phyloP scores from a whole-genome alignment of 352 stramenopile species.

The Phytophthora sp. region DNA sequence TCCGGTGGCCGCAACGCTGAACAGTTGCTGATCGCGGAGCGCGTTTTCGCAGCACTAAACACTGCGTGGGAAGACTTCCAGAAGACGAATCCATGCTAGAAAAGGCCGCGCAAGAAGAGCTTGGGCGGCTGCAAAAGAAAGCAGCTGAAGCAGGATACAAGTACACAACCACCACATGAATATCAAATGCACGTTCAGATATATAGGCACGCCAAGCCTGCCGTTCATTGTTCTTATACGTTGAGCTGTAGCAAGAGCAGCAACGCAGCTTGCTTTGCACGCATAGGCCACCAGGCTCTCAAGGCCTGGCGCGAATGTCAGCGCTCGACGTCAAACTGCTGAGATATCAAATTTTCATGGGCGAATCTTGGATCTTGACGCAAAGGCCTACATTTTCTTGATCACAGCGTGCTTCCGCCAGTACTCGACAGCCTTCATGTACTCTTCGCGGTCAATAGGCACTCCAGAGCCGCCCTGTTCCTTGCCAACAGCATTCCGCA shows the following conservation, averaged over 20 bases:
- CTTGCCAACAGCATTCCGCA: conserved; percentile 98
- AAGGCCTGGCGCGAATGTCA: conserved; percentile 27
- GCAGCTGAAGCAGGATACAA: conserved; percentile 27
- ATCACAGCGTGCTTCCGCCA: conserved; percentile 88
- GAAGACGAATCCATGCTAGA: conserved; percentile 74
- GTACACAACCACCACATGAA: conserved; percentile 40
- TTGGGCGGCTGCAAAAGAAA: conserved; percentile 10
- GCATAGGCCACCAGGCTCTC: conserved; percentile 1
- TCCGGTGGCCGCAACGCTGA: conserved; percentile 83
- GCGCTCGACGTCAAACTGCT: conserved; percentile 21
- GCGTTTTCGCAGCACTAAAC: conserved; percentile 91
- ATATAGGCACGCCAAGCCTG: conserved; percentile 32
- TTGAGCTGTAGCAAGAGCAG: conserved; percentile 17
- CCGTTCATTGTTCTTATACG: conserved; percentile 27
- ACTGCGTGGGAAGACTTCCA: conserved; percentile 90
- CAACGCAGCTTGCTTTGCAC: conserved; percentile 3
- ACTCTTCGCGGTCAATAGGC: conserved; percentile 75
- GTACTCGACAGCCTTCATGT: conserved; percentile 88
- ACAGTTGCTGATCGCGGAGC: conserved; percentile 90
- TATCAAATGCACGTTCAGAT: conserved; percentile 45
- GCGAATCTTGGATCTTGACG: background rate
- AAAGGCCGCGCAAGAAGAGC: conserved; percentile 13
- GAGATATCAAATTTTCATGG: conserved; percentile 5
- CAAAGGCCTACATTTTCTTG: conserved; percentile 59
- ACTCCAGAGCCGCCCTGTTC: conserved; percentile 92